phyloP scores from a whole-genome alignment of 139 green algal species.

The Desmodesmus armatus region DNA sequence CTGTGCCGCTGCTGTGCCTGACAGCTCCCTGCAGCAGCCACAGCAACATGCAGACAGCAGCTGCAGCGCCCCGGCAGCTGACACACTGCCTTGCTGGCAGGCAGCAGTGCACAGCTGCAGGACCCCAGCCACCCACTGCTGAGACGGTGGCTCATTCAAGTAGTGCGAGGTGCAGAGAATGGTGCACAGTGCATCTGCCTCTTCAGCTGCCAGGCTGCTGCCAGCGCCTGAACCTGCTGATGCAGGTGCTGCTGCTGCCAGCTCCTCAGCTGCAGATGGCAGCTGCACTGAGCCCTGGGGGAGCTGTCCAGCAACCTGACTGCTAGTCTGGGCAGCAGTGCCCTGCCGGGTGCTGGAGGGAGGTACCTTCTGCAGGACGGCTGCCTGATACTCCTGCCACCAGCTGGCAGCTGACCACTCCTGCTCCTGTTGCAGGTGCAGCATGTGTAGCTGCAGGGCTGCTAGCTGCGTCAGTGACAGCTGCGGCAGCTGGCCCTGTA shows the following conservation, averaged over 20 bases:
- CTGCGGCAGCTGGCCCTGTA: not conserved
- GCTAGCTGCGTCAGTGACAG: constrained; percentile 32
- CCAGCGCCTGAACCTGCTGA: not conserved
- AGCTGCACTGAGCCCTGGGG: not conserved
- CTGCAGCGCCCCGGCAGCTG: not conserved
- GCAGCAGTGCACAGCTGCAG: not conserved
- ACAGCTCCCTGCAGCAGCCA: not conserved
- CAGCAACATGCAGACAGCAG: constrained; percentile 9
- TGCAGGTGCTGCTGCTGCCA: constrained; percentile 12
- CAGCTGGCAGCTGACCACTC: constrained; percentile 4
- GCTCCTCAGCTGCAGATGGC: not conserved
- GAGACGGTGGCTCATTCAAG: not conserved
- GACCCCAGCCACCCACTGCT: not conserved
- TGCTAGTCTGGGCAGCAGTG: not conserved
- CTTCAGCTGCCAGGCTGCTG: constrained; percentile 14
- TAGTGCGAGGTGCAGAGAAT: not conserved
- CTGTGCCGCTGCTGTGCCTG: not conserved
- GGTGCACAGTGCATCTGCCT: constrained; percentile 31
- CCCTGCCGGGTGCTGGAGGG: not conserved
- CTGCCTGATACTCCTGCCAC: constrained; percentile 6
- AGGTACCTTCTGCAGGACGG: not conserved
- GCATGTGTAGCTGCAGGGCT: not conserved
- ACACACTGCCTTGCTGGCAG: not conserved
- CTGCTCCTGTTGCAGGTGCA: constrained; percentile 30
- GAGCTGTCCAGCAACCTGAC: not conserved